These are phyloP conservation scores for Cladosporium cucumerinum DNA, from an alignment of 2,329 filamentous ascomycete species.

Conservation along the genomic window DNA sequence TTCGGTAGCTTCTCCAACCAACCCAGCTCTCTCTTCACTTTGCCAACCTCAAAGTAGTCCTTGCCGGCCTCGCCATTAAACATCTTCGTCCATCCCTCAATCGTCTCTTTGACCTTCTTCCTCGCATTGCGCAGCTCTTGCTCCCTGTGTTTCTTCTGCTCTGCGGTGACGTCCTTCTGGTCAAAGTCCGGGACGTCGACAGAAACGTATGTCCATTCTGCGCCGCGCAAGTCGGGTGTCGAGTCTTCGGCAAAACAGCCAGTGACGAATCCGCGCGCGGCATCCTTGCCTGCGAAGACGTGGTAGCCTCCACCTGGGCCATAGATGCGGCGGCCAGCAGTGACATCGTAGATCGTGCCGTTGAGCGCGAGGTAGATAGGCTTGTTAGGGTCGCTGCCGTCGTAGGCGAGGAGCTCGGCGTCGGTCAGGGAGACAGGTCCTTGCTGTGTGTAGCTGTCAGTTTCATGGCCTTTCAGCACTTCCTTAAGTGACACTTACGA, in stretches of 20 bases:
- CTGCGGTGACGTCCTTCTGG: slow-evolving; percentile 23
- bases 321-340: slow-evolving; percentile 52
- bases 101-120: slow-evolving; percentile 61
- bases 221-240: slow-evolving; percentile 78
- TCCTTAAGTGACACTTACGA: slow-evolving; percentile 48
- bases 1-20: slow-evolving; percentile 55
- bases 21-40: slow-evolving; percentile 61
- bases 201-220: slow-evolving; percentile 77
- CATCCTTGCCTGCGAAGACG: slow-evolving; percentile 83
- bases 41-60: slow-evolving; percentile 79
- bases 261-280: slow-evolving; percentile 83
- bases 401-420: slow-evolving; percentile 67
- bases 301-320: slow-evolving; percentile 77
- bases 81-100: slow-evolving; percentile 80
- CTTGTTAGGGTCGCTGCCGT: slow-evolving; percentile 69
- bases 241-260: slow-evolving; percentile 87
- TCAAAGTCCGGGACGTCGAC: slow-evolving; percentile 47
- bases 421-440: slow-evolving; percentile 70
- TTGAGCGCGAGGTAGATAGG: slow-evolving; percentile 91
- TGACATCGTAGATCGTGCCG: slow-evolving; percentile 81
- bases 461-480: neutral
- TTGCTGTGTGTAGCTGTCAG: slow-evolving; percentile 34
- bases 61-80: slow-evolving; percentile 66
- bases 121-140: slow-evolving; percentile 64
- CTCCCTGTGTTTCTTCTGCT: slow-evolving; percentile 44